phyloP scores from a whole-genome alignment of 2,329 filamentous ascomycete genomes.

The Fusarium algeriense region DNA sequence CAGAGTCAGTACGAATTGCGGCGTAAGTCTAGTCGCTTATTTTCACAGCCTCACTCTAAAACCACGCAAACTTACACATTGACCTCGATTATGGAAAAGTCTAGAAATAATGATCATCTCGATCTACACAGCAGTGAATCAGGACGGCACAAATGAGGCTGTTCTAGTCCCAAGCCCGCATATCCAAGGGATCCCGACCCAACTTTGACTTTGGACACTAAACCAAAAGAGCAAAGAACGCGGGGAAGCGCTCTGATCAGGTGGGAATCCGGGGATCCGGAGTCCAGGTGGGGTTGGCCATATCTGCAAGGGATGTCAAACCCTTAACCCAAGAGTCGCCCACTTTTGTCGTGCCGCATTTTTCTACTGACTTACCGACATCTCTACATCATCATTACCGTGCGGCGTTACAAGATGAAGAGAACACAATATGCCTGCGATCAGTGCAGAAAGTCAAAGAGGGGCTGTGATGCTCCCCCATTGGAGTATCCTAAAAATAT shows the following conservation, averaged over 20 bases:
- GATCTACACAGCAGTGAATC: not conserved
- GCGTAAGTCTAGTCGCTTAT: not conserved
- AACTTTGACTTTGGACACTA: constrained; percentile 1
- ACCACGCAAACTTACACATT: not conserved
- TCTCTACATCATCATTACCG: not conserved
- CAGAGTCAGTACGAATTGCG: not conserved
- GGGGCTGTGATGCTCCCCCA: constrained; percentile 24
- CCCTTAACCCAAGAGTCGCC: not conserved
- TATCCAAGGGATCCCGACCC: not conserved
- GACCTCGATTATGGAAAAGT: not conserved
- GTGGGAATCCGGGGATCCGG: constrained; percentile 27
- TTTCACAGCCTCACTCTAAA: not conserved
- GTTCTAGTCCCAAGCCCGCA: not conserved
- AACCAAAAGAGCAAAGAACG: constrained; percentile 17
- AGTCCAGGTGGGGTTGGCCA: not conserved
- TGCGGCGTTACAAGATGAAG: constrained; percentile 1
- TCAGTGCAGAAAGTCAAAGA: constrained; percentile 26
- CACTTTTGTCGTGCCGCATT: not conserved
- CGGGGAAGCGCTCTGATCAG: constrained; percentile 24
- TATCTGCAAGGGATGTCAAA: not conserved
- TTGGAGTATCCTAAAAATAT: constrained; percentile 9
- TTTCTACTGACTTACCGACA: not conserved
- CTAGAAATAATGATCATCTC: not conserved
- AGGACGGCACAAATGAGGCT: not conserved
- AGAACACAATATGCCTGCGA: constrained; percentile 31